Conservation (phyloP, 176 grass and related monocot species). For the Oryza coarctata region DNA sequence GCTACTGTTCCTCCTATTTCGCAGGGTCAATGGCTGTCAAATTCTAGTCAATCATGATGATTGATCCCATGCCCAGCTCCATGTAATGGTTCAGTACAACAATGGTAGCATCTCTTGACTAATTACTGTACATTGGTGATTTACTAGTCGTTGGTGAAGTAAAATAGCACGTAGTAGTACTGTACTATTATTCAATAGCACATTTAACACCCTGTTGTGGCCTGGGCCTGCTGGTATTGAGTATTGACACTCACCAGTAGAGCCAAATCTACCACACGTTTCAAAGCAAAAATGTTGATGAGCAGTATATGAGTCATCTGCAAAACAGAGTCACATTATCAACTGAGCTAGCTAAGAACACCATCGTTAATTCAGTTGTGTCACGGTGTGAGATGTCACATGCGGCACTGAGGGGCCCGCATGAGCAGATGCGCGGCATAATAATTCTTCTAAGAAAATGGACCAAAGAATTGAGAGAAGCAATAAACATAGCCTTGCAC, state of each 20-base stretch:
- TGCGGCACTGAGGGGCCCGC: conserved; percentile 31
- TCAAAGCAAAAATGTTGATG: background rate
- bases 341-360: conserved; percentile 18
- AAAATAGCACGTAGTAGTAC: background rate
- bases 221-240: background rate
- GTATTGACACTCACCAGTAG: background rate
- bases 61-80: background rate
- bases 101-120: background rate
- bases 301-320: background rate
- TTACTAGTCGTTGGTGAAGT: background rate
- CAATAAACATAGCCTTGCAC: conserved; percentile 26
- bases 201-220: background rate
- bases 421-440: conserved; percentile 7
- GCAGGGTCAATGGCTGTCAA: background rate
- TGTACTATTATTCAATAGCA: no score
- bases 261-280: background rate
- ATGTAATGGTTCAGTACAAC: background rate
- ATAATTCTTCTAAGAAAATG: conserved; percentile 21
- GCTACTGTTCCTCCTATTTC: background rate
- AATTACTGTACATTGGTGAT: background rate
- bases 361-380: background rate
- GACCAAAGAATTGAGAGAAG: conserved; percentile 39
- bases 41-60: background rate
- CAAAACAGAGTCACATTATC: conserved; percentile 13
- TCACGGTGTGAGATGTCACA: background rate